phyloP scores from a whole-genome alignment of 257 asterid species.

The Knoxia roxburghii region DNA sequence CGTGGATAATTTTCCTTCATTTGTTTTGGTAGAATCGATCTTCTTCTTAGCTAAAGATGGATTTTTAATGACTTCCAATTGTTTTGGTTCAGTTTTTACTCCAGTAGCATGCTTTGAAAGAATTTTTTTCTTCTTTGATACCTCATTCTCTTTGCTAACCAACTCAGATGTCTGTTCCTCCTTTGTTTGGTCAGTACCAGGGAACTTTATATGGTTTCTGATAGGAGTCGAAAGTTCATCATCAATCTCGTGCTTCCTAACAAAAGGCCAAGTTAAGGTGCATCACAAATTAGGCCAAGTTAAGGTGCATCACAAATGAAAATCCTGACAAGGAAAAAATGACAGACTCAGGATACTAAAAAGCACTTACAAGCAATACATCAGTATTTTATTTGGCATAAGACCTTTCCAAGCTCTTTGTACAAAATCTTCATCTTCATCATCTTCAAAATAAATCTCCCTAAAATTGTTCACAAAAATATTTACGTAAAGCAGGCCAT shows the following conservation, averaged over 20 bases:
- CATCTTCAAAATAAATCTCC: conserved; percentile 42
- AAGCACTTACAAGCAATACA: conserved; percentile 78
- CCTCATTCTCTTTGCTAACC: conserved; percentile 20
- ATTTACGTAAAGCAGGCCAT: conserved; percentile 7
- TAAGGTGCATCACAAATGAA: not conserved
- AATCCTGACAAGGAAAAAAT: not conserved
- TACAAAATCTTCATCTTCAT: conserved; percentile 24
- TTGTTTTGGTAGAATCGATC: conserved; percentile 32
- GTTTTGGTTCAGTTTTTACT: conserved; percentile 29
- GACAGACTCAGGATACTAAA: not conserved
- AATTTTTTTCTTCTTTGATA: conserved; percentile 13
- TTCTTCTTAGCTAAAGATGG: conserved; percentile 26
- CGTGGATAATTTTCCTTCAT: conserved; percentile 28
- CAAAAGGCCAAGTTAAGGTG: not conserved
- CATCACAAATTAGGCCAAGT: no score
- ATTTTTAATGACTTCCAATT: conserved; percentile 30
- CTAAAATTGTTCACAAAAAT: conserved; percentile 30
- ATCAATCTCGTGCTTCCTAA: conserved; percentile 62
- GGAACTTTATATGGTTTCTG: conserved; percentile 73
- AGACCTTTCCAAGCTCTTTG: conserved; percentile 89
- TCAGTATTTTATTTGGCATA: conserved; percentile 63
- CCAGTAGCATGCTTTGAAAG: conserved; percentile 23
- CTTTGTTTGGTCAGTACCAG: conserved; percentile 36
- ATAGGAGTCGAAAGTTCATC: conserved; percentile 45
- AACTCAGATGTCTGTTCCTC: conserved; percentile 20